These are phyloP conservation scores for Bolboschoenus planiculmis DNA, from an alignment of 176 grass and related monocot genomes.

Conservation along the genomic window DNA sequence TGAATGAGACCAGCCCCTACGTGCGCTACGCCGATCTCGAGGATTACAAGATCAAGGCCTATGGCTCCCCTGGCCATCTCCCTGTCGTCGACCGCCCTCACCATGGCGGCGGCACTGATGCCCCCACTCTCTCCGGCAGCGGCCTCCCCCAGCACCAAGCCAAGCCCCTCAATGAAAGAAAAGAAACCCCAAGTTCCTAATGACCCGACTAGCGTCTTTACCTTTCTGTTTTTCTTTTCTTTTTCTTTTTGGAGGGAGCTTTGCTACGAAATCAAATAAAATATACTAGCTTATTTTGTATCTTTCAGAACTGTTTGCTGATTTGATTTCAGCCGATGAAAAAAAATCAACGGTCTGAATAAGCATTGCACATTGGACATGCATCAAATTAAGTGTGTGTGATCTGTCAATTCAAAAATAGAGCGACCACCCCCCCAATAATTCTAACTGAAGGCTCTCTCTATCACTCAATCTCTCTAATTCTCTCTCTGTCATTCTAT, in stretches of 20 bases:
- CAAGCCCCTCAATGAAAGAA: neutral
- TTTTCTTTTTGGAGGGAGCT: too few species aligned
- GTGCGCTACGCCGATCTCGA: conserved; percentile 41
- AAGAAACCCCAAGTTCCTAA: too few species aligned
- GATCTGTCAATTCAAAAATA: conserved; percentile 12
- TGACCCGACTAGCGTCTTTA: too few species aligned
- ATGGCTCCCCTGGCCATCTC: conserved; percentile 57
- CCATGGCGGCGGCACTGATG: conserved; percentile 53
- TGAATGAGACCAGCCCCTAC: neutral
- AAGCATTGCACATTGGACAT: too few species aligned
- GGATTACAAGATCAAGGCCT: conserved; percentile 68
- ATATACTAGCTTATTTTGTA: too few species aligned
- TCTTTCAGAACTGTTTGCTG: too few species aligned
- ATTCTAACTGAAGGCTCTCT: too few species aligned
- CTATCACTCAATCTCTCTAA: too few species aligned
- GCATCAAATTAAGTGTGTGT: neutral
- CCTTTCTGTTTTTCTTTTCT: too few species aligned
- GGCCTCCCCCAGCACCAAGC: neutral
- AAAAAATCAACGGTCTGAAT: too few species aligned
- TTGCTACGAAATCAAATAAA: too few species aligned
- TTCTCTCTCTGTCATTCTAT: neutral
- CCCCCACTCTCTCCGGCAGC: conserved; percentile 37
- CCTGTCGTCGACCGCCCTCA: conserved; percentile 35
- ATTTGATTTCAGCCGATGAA: too few species aligned
- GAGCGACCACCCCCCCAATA: neutral